phyloP scores from a whole-genome alignment of 1,139 yeast species.

The Yamadazyma dendronema region DNA sequence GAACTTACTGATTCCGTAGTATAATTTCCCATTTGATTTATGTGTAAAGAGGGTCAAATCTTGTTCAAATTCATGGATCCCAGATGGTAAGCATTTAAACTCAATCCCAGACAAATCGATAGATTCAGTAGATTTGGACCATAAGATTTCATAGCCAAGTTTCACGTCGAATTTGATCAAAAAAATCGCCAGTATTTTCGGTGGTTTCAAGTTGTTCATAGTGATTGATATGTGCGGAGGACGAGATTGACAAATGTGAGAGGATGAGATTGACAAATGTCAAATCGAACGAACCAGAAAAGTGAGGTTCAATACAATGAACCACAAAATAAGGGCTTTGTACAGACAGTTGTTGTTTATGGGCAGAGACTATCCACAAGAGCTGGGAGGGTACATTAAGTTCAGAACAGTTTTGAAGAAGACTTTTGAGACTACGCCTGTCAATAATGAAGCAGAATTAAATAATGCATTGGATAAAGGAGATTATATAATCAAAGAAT shows the following conservation, averaged over 20 bases:
- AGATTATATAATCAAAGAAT: conserved; percentile 31
- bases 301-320: conserved; percentile 25
- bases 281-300: neutral
- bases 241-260: neutral
- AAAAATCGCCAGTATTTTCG: conserved; percentile 50
- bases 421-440: conserved; percentile 19
- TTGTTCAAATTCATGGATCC: conserved; percentile 61
- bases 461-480: conserved; percentile 30
- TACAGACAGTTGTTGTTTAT: conserved; percentile 32
- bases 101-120: conserved; percentile 49
- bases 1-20: conserved; percentile 40
- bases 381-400: conserved; percentile 28
- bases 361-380: conserved; percentile 36
- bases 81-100: conserved; percentile 77
- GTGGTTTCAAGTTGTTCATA: conserved; percentile 15
- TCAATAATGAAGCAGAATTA: conserved; percentile 18
- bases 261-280: too few relatives aligned
- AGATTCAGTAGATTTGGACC: conserved; percentile 39
- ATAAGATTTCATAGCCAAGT: conserved; percentile 59
- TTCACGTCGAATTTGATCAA: conserved; percentile 63
- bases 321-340: conserved; percentile 29
- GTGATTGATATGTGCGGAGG: neutral
- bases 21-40: conserved; percentile 21
- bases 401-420: conserved; percentile 21
- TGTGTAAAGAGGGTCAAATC: conserved; percentile 47